Conservation (phyloP, 208 protist species). For the Angomonas ambiguus region DNA sequence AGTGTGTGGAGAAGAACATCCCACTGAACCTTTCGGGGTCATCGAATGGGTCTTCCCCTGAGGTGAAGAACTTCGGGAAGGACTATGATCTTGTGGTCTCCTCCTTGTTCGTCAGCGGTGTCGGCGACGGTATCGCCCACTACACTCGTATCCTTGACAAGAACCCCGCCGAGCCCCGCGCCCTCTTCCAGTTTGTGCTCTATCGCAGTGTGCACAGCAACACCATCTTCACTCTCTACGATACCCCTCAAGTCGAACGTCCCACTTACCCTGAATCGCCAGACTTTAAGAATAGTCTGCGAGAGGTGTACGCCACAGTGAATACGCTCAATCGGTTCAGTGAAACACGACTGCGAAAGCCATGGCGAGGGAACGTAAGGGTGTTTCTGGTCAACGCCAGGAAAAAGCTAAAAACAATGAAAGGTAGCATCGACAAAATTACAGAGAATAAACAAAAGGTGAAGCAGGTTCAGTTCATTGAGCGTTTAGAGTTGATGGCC, state of each 20-base stretch:
- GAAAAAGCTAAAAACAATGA: background rate
- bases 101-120: slow-evolving; percentile 62
- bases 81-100: slow-evolving; percentile 53
- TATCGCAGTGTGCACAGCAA: slow-evolving; percentile 54
- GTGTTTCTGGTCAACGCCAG: slow-evolving; percentile 36
- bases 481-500: slow-evolving; percentile 57
- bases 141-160: slow-evolving; percentile 81
- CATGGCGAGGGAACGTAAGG: slow-evolving; percentile 45
- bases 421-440: background rate
- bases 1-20: background rate
- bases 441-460: slow-evolving; percentile 16
- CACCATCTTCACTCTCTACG: slow-evolving; percentile 41
- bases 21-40: background rate
- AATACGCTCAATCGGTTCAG: slow-evolving; percentile 47
- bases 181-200: slow-evolving; percentile 66
- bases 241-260: background rate
- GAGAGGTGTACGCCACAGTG: slow-evolving; percentile 31
- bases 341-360: slow-evolving; percentile 49
- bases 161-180: slow-evolving; percentile 73
- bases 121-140: slow-evolving; percentile 63
- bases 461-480: slow-evolving; percentile 36
- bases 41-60: background rate
- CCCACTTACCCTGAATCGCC: background rate
- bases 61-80: background rate
- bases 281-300: slow-evolving; percentile 12